phyloP scores from a whole-genome alignment of 1,284 basidiomycete species.

The Cutaneotrichosporon curvatum region DNA sequence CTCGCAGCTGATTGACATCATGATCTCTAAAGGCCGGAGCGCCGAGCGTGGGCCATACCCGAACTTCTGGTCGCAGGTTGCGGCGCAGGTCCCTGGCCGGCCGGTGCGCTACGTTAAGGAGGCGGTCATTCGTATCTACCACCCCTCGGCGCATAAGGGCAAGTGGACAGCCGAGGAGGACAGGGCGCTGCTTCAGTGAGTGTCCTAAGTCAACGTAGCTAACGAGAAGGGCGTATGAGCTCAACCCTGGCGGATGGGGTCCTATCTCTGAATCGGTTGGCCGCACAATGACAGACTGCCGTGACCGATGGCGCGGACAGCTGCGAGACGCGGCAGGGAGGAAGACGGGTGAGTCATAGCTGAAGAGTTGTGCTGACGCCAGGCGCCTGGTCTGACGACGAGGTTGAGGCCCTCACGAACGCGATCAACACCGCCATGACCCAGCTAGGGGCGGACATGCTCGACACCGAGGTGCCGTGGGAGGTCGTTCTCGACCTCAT shows the following conservation, averaged over 20 bases:
- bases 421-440: slow-evolving; percentile 21
- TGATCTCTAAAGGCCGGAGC: slow-evolving; percentile 25
- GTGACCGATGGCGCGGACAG: slow-evolving; percentile 33
- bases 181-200: slow-evolving; percentile 25
- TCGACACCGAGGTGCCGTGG: slow-evolving; percentile 26
- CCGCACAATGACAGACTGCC: slow-evolving; percentile 32
- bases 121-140: slow-evolving; percentile 30
- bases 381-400: slow-evolving; percentile 20
- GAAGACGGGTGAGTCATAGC: slow-evolving; percentile 10
- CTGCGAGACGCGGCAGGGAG: slow-evolving; percentile 16
- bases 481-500: slow-evolving; percentile 22
- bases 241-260: slow-evolving; percentile 25
- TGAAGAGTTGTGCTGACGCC: background rate
- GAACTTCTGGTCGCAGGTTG: slow-evolving; percentile 36
- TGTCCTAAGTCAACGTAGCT: background rate
- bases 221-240: no score
- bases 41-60: slow-evolving; percentile 21
- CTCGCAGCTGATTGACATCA: slow-evolving; percentile 22
- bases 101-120: slow-evolving; percentile 36
- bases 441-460: slow-evolving; percentile 15
- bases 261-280: slow-evolving; percentile 33
- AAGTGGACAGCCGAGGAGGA: slow-evolving; percentile 36
- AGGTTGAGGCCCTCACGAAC: slow-evolving; percentile 16
- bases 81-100: slow-evolving; percentile 31
- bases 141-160: slow-evolving; percentile 36